Percentiles rank a stretch among this genome's conserved stretches.
Evolutionary conservation across 768 basidiomycete species (phyloP).

Genomic region (Calocybe indica): DNA sequence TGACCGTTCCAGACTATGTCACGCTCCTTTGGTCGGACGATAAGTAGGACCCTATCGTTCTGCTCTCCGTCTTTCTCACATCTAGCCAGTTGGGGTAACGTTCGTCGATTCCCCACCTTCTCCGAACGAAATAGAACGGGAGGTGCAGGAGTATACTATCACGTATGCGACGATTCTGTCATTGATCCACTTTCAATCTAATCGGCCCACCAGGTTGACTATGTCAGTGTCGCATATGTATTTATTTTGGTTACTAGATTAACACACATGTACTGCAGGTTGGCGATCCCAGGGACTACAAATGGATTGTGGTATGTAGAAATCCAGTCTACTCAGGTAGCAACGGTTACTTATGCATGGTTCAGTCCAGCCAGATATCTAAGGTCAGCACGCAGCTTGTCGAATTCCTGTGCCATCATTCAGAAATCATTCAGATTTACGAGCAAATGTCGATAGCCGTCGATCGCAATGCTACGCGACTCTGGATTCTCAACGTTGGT

Average conservation of each 20-base stretch:
- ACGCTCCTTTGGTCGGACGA: constrained; percentile 69
- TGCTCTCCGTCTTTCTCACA: not conserved
- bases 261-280: constrained; percentile 30
- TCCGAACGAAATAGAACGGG: constrained; percentile 56
- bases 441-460: constrained; percentile 68
- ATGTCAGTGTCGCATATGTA: constrained; percentile 20
- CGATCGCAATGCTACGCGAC: constrained; percentile 46
- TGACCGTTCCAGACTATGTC: constrained; percentile 60
- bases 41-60: constrained; percentile 35
- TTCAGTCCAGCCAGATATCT: constrained; percentile 45
- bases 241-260: not conserved
- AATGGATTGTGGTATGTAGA: constrained; percentile 55
- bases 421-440: constrained; percentile 31
- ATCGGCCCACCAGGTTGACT: constrained; percentile 33
- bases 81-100: constrained; percentile 54
- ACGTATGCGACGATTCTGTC: constrained; percentile 27
- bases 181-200: not conserved
- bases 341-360: not conserved
- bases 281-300: constrained; percentile 61
- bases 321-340: too few species aligned
- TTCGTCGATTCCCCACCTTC: constrained; percentile 51
- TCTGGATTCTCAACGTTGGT: constrained; percentile 76
- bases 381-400: constrained; percentile 25
- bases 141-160: constrained; percentile 69
- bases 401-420: not conserved